Percentiles rank a stretch among this genome's conserved stretches.
Conservation (phyloP, 352 stramenopile genomes). For the Globisporangium abappressorium region DNA sequence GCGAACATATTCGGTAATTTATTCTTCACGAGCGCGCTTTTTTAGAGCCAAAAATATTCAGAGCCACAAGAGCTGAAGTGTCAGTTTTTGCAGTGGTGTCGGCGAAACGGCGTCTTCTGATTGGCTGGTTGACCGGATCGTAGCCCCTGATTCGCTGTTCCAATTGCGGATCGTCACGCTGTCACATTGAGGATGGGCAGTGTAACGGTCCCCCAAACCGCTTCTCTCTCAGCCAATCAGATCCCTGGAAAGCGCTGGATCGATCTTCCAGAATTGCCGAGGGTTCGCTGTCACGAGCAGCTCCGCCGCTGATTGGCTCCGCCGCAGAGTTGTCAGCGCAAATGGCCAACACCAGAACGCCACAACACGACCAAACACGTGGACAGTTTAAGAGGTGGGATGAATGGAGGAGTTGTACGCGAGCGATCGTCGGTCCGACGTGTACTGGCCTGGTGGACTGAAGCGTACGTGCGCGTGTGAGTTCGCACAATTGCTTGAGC, state of each 20-base stretch:
- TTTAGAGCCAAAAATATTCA: conserved; percentile 3
- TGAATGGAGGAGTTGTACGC: neutral
- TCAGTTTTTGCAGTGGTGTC: neutral
- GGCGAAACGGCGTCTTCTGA: neutral
- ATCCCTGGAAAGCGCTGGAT: neutral
- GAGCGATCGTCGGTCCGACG: neutral
- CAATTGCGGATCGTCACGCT: conserved; percentile 1
- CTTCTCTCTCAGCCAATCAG: neutral
- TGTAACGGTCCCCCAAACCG: neutral
- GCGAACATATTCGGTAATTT: conserved; percentile 12
- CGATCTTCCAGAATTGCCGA: neutral
- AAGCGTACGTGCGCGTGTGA: neutral
- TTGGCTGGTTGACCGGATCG: neutral
- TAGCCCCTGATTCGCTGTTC: neutral
- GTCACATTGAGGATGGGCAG: neutral
- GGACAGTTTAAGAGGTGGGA: neutral
- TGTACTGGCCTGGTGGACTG: neutral
- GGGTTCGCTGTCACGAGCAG: neutral
- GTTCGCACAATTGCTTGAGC: neutral
- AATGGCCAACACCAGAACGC: conserved; percentile 6
- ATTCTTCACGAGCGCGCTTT: neutral
- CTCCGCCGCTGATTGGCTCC: neutral
- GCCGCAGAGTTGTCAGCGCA: neutral
- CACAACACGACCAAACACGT: neutral
- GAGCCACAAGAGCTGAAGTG: neutral